These are phyloP conservation scores for Cornus controversa DNA, from an alignment of 148 eudicot genomes.

Conservation along the genomic window DNA sequence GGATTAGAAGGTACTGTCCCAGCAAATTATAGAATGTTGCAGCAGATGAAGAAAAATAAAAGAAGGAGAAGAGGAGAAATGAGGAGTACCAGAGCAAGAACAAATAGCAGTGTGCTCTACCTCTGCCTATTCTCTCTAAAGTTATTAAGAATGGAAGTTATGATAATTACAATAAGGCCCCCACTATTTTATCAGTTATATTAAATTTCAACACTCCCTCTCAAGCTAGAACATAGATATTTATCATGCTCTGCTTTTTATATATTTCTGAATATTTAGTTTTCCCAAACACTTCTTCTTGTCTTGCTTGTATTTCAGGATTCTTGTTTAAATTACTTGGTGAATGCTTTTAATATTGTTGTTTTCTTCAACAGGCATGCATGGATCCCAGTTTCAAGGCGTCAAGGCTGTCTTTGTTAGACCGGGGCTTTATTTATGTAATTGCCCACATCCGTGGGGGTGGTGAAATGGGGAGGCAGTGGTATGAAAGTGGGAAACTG, in stretches of 20 bases:
- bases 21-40: too few relatives aligned
- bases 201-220: too few relatives aligned
- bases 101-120: background rate
- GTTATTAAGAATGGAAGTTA: background rate
- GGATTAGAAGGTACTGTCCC: too few relatives aligned
- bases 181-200: too few relatives aligned
- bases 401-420: constrained; percentile 76
- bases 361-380: constrained; percentile 44
- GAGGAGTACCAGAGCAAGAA: too few relatives aligned
- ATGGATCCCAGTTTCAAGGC: constrained; percentile 70
- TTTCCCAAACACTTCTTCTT: background rate
- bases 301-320: constrained; percentile 7
- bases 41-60: too few relatives aligned
- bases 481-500: constrained; percentile 88
- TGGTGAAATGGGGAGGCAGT: constrained; percentile 95
- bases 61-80: too few relatives aligned
- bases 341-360: constrained; percentile 2
- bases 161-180: too few relatives aligned
- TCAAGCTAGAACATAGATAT: background rate
- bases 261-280: too few relatives aligned
- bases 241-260: too few relatives aligned
- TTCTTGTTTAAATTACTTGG: constrained; percentile 8
- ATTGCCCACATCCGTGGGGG: constrained; percentile 94
- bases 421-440: constrained; percentile 73
- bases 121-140: background rate